Evolutionary conservation across 2,329 filamentous ascomycete species (phyloP).

Genomic region (Aspergillus hortae): DNA sequence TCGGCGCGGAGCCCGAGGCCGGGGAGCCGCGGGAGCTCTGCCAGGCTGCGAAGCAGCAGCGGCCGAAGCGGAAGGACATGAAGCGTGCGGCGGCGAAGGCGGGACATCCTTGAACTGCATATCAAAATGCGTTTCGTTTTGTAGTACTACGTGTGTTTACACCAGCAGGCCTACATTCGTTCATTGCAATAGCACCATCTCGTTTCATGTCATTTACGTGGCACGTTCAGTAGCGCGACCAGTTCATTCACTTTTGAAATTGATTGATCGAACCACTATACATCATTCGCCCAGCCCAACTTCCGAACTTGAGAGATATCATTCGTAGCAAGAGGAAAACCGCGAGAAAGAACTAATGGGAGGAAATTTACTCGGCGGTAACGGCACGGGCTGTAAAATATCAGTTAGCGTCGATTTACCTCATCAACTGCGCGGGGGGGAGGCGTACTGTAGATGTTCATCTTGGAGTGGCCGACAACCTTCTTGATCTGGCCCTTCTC

Average conservation of each 20-base stretch:
- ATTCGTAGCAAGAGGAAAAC: constrained; percentile 36
- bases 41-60: constrained; percentile 62
- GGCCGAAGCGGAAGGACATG: constrained; percentile 51
- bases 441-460: constrained; percentile 92
- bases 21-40: constrained; percentile 65
- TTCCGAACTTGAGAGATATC: constrained; percentile 36
- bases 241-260: constrained; percentile 27
- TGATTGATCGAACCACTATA: constrained; percentile 28
- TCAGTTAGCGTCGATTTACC: too few species aligned
- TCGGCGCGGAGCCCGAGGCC: constrained; percentile 37
- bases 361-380: constrained; percentile 42
- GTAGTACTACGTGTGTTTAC: background rate
- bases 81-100: background rate
- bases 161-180: background rate
- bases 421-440: background rate
- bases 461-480: constrained; percentile 91
- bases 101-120: constrained; percentile 3
- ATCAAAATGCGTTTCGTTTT: background rate
- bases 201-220: constrained; percentile 27
- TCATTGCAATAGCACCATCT: constrained; percentile 13
- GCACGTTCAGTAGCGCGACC: constrained; percentile 27
- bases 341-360: constrained; percentile 31
- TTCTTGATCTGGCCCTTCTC: constrained; percentile 99
- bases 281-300: constrained; percentile 36
- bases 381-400: constrained; percentile 37